phyloP scores from a whole-genome alignment of 2,329 filamentous ascomycete genomes.

The Fusarium miscanthi region DNA sequence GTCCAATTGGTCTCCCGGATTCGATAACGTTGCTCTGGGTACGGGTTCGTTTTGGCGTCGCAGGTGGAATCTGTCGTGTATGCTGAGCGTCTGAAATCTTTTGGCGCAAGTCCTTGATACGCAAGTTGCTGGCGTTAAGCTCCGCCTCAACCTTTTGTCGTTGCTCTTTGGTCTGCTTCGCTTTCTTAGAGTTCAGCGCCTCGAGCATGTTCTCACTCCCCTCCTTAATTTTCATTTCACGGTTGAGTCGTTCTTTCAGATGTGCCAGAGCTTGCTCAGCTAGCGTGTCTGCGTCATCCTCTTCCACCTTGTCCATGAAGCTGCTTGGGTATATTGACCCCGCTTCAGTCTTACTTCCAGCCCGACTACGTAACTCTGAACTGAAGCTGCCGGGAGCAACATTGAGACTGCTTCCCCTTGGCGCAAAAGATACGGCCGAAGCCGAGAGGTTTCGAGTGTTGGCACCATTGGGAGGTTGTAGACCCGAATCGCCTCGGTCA shows the following conservation, averaged over 20 bases:
- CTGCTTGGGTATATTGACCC: constrained; percentile 52
- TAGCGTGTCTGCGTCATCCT: constrained; percentile 66
- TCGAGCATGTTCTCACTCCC: constrained; percentile 98
- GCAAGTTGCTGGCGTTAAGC: constrained; percentile 85
- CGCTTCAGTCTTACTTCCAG: constrained; percentile 52
- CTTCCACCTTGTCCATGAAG: constrained; percentile 69
- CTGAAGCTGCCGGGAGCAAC: constrained; percentile 87
- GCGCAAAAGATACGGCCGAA: constrained; percentile 70
- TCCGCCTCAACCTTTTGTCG: constrained; percentile 84
- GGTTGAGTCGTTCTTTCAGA: constrained; percentile 86
- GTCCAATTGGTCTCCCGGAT: constrained; percentile 57
- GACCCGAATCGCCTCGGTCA: constrained; percentile 64
- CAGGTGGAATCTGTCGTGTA: constrained; percentile 58
- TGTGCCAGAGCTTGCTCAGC: constrained; percentile 79
- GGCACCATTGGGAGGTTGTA: constrained; percentile 62
- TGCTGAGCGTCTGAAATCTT: constrained; percentile 70
- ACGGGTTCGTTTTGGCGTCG: constrained; percentile 65
- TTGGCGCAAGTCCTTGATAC: constrained; percentile 70
- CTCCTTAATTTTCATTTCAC: constrained; percentile 97
- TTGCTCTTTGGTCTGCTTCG: constrained; percentile 93
- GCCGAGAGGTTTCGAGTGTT: constrained; percentile 60
- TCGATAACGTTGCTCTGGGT: constrained; percentile 59
- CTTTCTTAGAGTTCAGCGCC: constrained; percentile 92
- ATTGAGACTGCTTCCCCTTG: constrained; percentile 76
- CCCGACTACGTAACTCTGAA: constrained; percentile 78